These are phyloP conservation scores for Fremontodendron californicum DNA, from an alignment of 345 rosid genomes.

Conservation along the genomic window DNA sequence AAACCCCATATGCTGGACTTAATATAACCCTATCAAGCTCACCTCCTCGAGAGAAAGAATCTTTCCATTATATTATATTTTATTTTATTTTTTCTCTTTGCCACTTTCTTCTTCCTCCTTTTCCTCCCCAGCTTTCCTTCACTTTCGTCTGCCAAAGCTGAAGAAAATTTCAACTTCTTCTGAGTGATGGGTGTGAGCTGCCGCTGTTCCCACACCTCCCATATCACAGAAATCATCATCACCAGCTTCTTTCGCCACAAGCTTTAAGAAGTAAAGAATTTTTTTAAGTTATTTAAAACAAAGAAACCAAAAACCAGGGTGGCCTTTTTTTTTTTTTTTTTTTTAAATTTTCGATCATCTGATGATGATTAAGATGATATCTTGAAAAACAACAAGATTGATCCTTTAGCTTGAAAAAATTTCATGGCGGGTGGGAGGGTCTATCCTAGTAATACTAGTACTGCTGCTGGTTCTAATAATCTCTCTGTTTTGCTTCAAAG, in stretches of 20 bases:
- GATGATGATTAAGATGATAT: slow-evolving; percentile 15
- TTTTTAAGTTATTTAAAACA: not conserved
- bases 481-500: slow-evolving; percentile 41
- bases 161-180: slow-evolving; percentile 17
- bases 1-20: slow-evolving; percentile 12
- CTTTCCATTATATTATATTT: too few relatives aligned
- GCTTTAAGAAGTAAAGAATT: slow-evolving; percentile 19
- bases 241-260: slow-evolving; percentile 85
- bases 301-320: not conserved
- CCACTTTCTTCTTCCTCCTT: not conserved
- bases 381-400: slow-evolving; percentile 1
- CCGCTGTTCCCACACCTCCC: slow-evolving; percentile 65
- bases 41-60: not conserved
- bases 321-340: not conserved
- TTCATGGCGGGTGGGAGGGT: slow-evolving; percentile 42
- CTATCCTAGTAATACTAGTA: slow-evolving; percentile 12
- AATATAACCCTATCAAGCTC: slow-evolving; percentile 18
- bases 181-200: slow-evolving; percentile 68
- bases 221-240: slow-evolving; percentile 70
- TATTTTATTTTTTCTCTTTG: not conserved
- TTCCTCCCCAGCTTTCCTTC: not conserved
- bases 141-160: not conserved
- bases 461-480: slow-evolving; percentile 22
- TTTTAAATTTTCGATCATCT: not conserved
- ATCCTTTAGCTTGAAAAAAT: not conserved